Evolutionary conservation across 2,329 filamentous ascomycete genomes (phyloP), one percentile per base, ranked within the genome.

Genomic region (Myriosclerotinia curreyana): DNA sequence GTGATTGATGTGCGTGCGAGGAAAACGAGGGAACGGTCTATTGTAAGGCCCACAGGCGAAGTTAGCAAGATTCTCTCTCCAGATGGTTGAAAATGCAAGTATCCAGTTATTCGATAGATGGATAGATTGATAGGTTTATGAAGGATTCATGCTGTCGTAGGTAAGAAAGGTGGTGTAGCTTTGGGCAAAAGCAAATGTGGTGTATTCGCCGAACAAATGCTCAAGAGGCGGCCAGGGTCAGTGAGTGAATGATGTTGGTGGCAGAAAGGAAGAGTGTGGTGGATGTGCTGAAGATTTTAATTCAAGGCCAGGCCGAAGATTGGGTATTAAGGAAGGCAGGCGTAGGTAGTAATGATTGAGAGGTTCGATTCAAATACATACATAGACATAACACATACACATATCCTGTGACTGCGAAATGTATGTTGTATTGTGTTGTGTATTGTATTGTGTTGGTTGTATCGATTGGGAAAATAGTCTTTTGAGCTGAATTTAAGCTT

Each of bases 1-100:
- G 46, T 38, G 58, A 53, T 50, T 50, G 61, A 34, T 17, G 46
- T 38, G 58, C 20, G 46, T 52, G 44, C 31, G 44, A 44, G 42
- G 12, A 67, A 70, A 71, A 68, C 69, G 68, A 66, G 71, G 25
- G 48, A 64, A 71, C 69, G 62, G 65, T 67, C 67, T 72, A 49
- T 68, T 63, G 66, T 60, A 66, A 52, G 65, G 64, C 64, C 59
- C 62, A 64, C 63, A 66, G 66, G 55, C 40, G 65, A 53, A 66
- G 69, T 74, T 66, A 73, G 72, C 67, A 65, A 69, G 51, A 25
- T 67, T 63, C 66, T 67, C 38, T 53, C 64, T 53, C 64, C 34
- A 56, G 55, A 62, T 22, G 40, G 31, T 64, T 34, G 48, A 64
- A 64, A 64, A 70, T 71, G 69, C 71, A 70, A 64, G 15, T 66